These are phyloP conservation scores for Ambrosia trifida DNA, from an alignment of 129 eudicot genomes.

Conservation along the genomic window DNA sequence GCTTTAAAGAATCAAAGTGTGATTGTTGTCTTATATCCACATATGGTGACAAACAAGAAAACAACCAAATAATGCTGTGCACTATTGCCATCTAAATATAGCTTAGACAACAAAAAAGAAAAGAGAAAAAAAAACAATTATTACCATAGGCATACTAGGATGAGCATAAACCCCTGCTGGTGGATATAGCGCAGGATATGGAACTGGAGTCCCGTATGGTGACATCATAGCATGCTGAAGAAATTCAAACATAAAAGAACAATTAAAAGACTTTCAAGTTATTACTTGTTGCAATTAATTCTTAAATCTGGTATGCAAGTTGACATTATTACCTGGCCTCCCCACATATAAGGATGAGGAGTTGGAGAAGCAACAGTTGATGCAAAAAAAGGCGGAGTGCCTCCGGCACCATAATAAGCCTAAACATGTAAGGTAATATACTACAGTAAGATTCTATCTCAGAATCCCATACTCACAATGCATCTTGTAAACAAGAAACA, in stretches of 20 bases:
- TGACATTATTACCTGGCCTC: slow-evolving; percentile 62
- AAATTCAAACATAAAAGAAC: slow-evolving; percentile 15
- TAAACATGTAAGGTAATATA: slow-evolving; percentile 28
- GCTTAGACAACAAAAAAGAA: slow-evolving; percentile 7
- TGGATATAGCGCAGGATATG: slow-evolving; percentile 87
- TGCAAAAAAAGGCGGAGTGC: slow-evolving; percentile 78
- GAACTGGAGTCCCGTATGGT: slow-evolving; percentile 94
- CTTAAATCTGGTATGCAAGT: background rate
- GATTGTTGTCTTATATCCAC: slow-evolving; percentile 6
- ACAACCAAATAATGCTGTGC: background rate
- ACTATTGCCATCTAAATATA: slow-evolving; percentile 12
- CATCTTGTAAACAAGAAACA: background rate
- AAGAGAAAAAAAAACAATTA: background rate
- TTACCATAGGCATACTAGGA: slow-evolving; percentile 81
- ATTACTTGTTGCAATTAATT: slow-evolving; percentile 4
- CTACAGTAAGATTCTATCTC: slow-evolving; percentile 5
- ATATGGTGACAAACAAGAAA: slow-evolving; percentile 7
- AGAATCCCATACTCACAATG: background rate
- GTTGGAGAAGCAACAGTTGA: slow-evolving; percentile 82
- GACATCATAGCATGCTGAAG: slow-evolving; percentile 86
- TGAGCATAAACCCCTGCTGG: slow-evolving; percentile 89
- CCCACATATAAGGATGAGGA: slow-evolving; percentile 92
- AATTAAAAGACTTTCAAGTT: slow-evolving; percentile 18
- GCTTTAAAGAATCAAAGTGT: background rate
- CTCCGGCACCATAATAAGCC: slow-evolving; percentile 88